A percentile compares a stretch with the other conserved stretches of the same genome.
These are phyloP conservation scores for Ogataea corticis DNA, from an alignment of 805 yeast genomes.

Conservation along the genomic window DNA sequence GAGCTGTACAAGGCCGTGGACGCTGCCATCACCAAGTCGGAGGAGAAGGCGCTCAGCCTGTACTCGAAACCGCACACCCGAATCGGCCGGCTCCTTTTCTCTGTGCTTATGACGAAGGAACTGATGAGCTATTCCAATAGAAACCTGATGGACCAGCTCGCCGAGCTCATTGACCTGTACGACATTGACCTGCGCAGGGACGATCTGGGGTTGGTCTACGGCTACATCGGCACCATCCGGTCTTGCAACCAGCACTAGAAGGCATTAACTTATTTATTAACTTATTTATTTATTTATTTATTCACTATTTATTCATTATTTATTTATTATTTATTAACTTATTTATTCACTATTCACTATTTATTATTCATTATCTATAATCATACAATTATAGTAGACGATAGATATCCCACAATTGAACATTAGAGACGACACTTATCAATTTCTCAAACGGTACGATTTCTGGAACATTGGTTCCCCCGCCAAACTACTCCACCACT, in stretches of 20 bases:
- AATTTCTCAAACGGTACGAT: too few relatives aligned
- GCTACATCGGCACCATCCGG: conserved; percentile 16
- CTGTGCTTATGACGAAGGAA: conserved; percentile 13
- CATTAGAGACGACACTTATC: too few relatives aligned
- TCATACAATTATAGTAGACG: too few relatives aligned
- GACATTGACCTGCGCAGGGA: conserved; percentile 14
- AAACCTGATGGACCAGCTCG: conserved; percentile 15
- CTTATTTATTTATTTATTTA: conserved; percentile 4
- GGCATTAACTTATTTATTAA: not conserved
- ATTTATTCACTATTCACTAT: conserved; percentile 2
- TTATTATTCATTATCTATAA: conserved; percentile 5
- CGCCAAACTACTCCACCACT: not conserved
- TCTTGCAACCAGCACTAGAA: not conserved
- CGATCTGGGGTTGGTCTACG: conserved; percentile 15
- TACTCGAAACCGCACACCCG: conserved; percentile 8
- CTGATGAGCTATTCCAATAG: conserved; percentile 13
- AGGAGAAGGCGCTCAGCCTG: conserved; percentile 12
- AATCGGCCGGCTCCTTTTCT: conserved; percentile 12
- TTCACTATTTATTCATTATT: conserved; percentile 1
- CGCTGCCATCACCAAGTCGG: conserved; percentile 15
- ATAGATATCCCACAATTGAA: too few relatives aligned
- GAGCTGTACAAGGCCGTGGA: conserved; percentile 17
- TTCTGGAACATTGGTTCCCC: too few relatives aligned
- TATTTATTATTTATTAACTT: conserved; percentile 3
- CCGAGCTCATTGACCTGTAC: conserved; percentile 13